Base-by-base conservation (phyloP, 805 yeast species). In the Zygotorulaspora florentina region DNA sequence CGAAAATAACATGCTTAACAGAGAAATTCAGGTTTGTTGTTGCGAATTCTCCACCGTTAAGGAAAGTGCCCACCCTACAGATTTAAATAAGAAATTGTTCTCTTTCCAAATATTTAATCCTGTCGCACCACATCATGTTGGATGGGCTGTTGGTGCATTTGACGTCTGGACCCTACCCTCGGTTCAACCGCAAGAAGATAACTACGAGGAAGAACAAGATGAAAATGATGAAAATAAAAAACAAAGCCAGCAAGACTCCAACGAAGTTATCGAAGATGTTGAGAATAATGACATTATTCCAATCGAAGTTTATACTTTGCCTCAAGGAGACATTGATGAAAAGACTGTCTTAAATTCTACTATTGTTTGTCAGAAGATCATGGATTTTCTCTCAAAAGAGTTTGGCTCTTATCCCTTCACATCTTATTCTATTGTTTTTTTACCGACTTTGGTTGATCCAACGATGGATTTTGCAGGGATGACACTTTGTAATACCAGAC, bases 71-170 rank as follows among this genome's bases (percentile, higher is more conserved):
- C 96, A 89, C 57, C 82, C 89, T 0, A 71, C 79, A 4, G 95
- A 89, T 62, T 62, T 77, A 29, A 73, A 84, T 3, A 87, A 87
- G 59, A 91, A 89, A 55, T 73, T 83, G 1, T 88, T 79, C 40
- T 73, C 80, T 16, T 91, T 82, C 72, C 80, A 83, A 12, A 69
- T 87, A 8, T 83, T 82, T 59, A 86, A 83, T 45, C 96, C 98
- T 0, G 85, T 88, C 1, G 83, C 95, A 30, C 87, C 99, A 0
- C 97, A 90, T 55, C 97, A 91, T 64, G 73, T 93, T 16, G 98
- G 98, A 0, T 93, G 95, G 83, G 90, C 96, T 0, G 78, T 89
- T 3, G 99, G 98, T 0, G 83, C 96, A 2, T 93, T 91, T 62
- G 81, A 82, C 35, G 77, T 77, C 67, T 25, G 69, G 60, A 53